Evolutionary conservation across 2,329 filamentous ascomycete genomes (phyloP).

Genomic region (Cladophialophora exuberans): DNA sequence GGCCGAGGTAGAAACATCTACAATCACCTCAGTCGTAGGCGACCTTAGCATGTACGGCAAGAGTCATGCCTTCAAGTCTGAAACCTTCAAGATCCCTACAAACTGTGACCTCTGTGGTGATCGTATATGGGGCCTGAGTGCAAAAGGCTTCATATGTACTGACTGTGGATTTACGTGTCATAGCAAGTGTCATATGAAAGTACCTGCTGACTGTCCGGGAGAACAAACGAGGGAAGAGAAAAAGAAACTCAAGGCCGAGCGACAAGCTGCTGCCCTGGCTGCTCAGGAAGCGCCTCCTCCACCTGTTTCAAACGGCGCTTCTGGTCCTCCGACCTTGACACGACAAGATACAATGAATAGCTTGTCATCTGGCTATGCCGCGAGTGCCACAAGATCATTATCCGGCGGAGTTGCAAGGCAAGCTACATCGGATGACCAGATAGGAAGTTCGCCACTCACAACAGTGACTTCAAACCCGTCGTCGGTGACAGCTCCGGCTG

Average conservation of each 20-base stretch:
- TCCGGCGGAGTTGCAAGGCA: conserved; percentile 61
- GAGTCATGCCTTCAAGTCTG: conserved; percentile 97
- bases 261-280: conserved; percentile 76
- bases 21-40: conserved; percentile 87
- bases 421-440: conserved; percentile 55
- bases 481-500: conserved; percentile 28
- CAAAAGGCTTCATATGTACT: conserved; percentile 93
- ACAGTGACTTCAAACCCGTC: conserved; percentile 38
- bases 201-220: conserved; percentile 91
- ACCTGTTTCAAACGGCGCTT: conserved; percentile 52
- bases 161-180: conserved; percentile 98
- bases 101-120: conserved; percentile 98
- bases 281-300: conserved; percentile 44
- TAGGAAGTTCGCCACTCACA: conserved; percentile 45
- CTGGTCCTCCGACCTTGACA: conserved; percentile 62
- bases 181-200: conserved; percentile 99
- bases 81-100: conserved; percentile 98
- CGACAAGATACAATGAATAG: conserved; percentile 89
- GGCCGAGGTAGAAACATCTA: conserved; percentile 89
- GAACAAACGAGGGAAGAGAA: conserved; percentile 92
- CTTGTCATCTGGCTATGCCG: conserved; percentile 83
- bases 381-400: conserved; percentile 75
- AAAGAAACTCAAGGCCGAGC: conserved; percentile 86
- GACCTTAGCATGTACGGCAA: conserved; percentile 90
- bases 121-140: conserved; percentile 93